These are phyloP conservation scores for Curvularia sp. DNA, from an alignment of 2,329 filamentous ascomycete species.

Conservation along the genomic window DNA sequence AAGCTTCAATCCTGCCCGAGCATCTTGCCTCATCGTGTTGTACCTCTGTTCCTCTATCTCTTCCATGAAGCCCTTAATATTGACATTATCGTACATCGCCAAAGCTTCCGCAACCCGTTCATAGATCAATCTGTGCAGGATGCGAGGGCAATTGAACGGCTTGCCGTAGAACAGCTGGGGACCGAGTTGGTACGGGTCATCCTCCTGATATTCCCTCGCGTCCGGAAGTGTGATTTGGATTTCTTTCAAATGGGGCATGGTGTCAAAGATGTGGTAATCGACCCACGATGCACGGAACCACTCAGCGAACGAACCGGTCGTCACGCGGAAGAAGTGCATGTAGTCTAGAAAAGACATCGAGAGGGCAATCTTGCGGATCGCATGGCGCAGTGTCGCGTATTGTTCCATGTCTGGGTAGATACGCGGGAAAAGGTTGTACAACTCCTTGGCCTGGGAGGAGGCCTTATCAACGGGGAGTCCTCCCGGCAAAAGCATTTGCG, in stretches of 20 bases:
- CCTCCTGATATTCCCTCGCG: conserved; percentile 8
- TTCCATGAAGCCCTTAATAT: conserved; percentile 31
- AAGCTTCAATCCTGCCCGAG: conserved; percentile 12
- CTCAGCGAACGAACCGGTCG: conserved; percentile 17
- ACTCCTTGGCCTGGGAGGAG: conserved; percentile 4
- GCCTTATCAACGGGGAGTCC: conserved; percentile 19
- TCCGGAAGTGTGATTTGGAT: conserved; percentile 29
- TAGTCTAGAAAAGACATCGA: conserved; percentile 26
- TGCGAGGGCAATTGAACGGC: conserved; percentile 29
- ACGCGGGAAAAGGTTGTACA: conserved; percentile 28
- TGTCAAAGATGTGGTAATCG: conserved; percentile 30
- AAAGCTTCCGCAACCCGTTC: conserved; percentile 31
- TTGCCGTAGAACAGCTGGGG: conserved; percentile 29
- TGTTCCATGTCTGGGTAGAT: conserved; percentile 32
- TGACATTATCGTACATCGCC: conserved; percentile 16
- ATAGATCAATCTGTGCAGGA: conserved; percentile 35
- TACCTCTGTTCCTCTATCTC: conserved; percentile 24
- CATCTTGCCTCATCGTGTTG: conserved; percentile 1
- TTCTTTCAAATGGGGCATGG: conserved; percentile 31
- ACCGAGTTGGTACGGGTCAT: conserved; percentile 7
- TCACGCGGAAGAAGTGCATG: conserved; percentile 42
- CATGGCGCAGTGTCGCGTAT: conserved; percentile 36
- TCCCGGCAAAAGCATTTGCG: conserved; percentile 23
- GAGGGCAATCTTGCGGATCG: conserved; percentile 33
- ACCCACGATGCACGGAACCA: background rate